These are phyloP conservation scores for Zopfia rhizophila DNA, from an alignment of 2,329 filamentous ascomycete genomes.

Conservation along the genomic window DNA sequence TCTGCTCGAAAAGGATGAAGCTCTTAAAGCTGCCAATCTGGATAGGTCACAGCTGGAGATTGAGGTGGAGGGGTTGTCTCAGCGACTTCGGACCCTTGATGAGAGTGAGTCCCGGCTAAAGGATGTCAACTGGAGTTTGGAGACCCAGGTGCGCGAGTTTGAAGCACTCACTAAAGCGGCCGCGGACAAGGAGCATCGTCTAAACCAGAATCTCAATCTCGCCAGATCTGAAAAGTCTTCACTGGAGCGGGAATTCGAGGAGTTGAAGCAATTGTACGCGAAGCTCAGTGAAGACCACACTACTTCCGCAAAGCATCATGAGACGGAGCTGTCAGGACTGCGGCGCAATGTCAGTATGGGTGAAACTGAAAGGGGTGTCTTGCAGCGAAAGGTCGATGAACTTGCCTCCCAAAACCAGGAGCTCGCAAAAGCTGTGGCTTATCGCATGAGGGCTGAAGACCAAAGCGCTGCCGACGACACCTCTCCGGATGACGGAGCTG, in stretches of 20 bases:
- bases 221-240: conserved; percentile 79
- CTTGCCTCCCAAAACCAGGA: conserved; percentile 90
- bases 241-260: conserved; percentile 88
- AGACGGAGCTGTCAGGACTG: conserved; percentile 85
- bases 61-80: conserved; percentile 80
- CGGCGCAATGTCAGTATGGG: conserved; percentile 81
- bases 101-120: conserved; percentile 97
- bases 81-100: conserved; percentile 83
- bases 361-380: conserved; percentile 79
- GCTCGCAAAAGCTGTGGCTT: conserved; percentile 83
- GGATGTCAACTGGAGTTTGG: conserved; percentile 98
- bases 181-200: conserved; percentile 82
- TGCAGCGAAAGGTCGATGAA: conserved; percentile 90
- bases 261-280: conserved; percentile 81
- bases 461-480: conserved; percentile 67
- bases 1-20: conserved; percentile 87
- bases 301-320: conserved; percentile 80
- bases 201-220: conserved; percentile 76
- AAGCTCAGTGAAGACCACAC: conserved; percentile 85
- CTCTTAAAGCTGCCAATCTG: conserved; percentile 76
- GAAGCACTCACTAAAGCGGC: conserved; percentile 78
- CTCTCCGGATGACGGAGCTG: conserved; percentile 48
- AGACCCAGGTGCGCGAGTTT: conserved; percentile 89
- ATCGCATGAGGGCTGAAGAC: conserved; percentile 75
- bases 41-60: conserved; percentile 84